A percentile compares a stretch with the other conserved stretches of the same genome.
Conservation (phyloP, 2,329 filamentous ascomycete species). For the Lasiodiplodia hormozganensis region DNA sequence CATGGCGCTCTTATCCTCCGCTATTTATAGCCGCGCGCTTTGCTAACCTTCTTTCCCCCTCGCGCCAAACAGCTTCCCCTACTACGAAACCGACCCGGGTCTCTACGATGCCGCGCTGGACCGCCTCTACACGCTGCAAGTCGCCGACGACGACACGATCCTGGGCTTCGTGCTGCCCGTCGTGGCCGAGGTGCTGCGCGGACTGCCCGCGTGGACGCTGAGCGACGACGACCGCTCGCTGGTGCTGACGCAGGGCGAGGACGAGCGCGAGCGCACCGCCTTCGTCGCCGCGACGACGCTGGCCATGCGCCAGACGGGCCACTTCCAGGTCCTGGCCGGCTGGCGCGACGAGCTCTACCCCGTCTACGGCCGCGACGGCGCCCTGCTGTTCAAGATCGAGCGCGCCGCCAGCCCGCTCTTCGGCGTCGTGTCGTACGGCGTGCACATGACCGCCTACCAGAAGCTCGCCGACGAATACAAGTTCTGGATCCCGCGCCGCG, state of each 20-base stretch:
- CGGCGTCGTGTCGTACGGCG: slow-evolving; percentile 53
- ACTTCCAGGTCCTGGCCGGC: slow-evolving; percentile 72
- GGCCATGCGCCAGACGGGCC: slow-evolving; percentile 72
- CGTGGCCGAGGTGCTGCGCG: slow-evolving; percentile 63
- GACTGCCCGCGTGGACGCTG: slow-evolving; percentile 67
- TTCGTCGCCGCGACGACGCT: slow-evolving; percentile 64
- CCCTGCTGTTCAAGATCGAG: slow-evolving; percentile 52
- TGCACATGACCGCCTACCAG: slow-evolving; percentile 52
- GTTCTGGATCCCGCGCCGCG: slow-evolving; percentile 84
- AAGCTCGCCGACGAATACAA: slow-evolving; percentile 62
- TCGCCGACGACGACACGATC: slow-evolving; percentile 65
- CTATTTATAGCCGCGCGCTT: slow-evolving; percentile 12
- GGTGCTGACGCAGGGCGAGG: slow-evolving; percentile 40
- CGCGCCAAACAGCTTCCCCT: slow-evolving; percentile 71
- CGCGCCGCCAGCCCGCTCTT: slow-evolving; percentile 51
- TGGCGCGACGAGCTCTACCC: slow-evolving; percentile 53
- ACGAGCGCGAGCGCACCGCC: slow-evolving; percentile 67
- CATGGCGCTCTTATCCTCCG: neutral
- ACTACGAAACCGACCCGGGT: slow-evolving; percentile 66
- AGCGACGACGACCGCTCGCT: slow-evolving; percentile 68
- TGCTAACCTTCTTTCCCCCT: neutral
- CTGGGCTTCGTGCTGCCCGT: slow-evolving; percentile 68
- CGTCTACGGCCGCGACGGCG: slow-evolving; percentile 48
- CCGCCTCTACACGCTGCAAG: slow-evolving; percentile 70
- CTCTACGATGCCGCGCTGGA: slow-evolving; percentile 61